phyloP scores from a whole-genome alignment of 129 eudicot species.

The Pseudognaphalium luteoalbum region DNA sequence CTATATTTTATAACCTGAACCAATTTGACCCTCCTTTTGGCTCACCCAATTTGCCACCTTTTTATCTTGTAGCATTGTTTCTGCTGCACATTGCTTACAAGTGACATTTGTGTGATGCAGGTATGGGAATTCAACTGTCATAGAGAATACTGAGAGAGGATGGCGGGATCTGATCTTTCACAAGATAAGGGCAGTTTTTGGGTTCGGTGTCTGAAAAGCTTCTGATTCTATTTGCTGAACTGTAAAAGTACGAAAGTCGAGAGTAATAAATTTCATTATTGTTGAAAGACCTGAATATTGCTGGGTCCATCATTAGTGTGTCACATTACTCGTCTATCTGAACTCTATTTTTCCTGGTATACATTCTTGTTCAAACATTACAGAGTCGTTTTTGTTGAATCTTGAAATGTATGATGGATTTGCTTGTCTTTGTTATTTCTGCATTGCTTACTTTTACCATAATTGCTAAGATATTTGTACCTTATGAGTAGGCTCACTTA shows the following conservation, averaged over 20 bases:
- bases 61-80: neutral
- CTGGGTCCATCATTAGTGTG: conserved; percentile 19
- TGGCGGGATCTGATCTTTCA: conserved; percentile 92
- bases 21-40: neutral
- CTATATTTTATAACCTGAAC: neutral
- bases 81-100: neutral
- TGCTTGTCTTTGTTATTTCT: neutral
- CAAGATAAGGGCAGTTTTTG: conserved; percentile 84
- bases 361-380: conserved; percentile 6
- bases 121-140: conserved; percentile 90
- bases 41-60: neutral
- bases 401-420: neutral
- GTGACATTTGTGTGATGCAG: conserved; percentile 35
- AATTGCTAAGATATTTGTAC: too few relatives aligned
- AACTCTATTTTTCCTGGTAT: neutral
- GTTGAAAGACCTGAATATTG: conserved; percentile 18
- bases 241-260: conserved; percentile 30
- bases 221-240: neutral
- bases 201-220: conserved; percentile 66
- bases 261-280: conserved; percentile 24
- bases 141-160: conserved; percentile 96
- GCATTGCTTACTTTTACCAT: too few relatives aligned
- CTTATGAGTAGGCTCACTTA: too few relatives aligned
- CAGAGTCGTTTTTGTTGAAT: conserved; percentile 16
- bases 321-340: conserved; percentile 15